Percentiles rank a stretch among this genome's conserved stretches.
Conservation (phyloP, 257 asterid genomes). For the Plantago major region DNA sequence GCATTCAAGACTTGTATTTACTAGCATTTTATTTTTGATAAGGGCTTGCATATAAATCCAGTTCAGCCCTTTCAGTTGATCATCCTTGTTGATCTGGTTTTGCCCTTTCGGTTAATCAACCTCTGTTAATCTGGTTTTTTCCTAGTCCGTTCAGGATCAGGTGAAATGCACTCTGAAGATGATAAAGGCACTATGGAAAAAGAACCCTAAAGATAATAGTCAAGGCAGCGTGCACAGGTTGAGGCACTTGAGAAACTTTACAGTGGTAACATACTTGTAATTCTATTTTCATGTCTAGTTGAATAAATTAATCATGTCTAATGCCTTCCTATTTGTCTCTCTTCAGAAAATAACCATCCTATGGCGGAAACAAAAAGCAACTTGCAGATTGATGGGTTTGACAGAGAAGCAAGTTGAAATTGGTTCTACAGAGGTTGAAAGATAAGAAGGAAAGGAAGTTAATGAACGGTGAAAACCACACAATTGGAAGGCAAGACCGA, state of each 20-base stretch:
- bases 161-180: slow-evolving; percentile 56
- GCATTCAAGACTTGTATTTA: too few species aligned
- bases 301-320: background rate
- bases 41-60: too few species aligned
- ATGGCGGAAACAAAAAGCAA: slow-evolving; percentile 60
- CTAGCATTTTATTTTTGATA: too few species aligned
- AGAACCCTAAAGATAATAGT: slow-evolving; percentile 59
- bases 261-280: slow-evolving; percentile 37
- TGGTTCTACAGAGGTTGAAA: slow-evolving; percentile 96
- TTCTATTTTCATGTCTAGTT: slow-evolving; percentile 8
- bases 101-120: slow-evolving; percentile 11
- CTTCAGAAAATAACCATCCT: slow-evolving; percentile 84
- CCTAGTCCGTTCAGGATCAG: slow-evolving; percentile 31
- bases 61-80: too few species aligned
- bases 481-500: slow-evolving; percentile 53
- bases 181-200: slow-evolving; percentile 56
- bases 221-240: slow-evolving; percentile 64
- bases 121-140: slow-evolving; percentile 13
- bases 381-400: slow-evolving; percentile 69
- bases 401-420: slow-evolving; percentile 91
- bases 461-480: slow-evolving; percentile 38
- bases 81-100: too few species aligned
- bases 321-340: background rate
- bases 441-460: slow-evolving; percentile 84
- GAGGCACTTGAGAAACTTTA: slow-evolving; percentile 68